Conservation (phyloP, 2,329 filamentous ascomycete species). For the Calycina herbarum region DNA sequence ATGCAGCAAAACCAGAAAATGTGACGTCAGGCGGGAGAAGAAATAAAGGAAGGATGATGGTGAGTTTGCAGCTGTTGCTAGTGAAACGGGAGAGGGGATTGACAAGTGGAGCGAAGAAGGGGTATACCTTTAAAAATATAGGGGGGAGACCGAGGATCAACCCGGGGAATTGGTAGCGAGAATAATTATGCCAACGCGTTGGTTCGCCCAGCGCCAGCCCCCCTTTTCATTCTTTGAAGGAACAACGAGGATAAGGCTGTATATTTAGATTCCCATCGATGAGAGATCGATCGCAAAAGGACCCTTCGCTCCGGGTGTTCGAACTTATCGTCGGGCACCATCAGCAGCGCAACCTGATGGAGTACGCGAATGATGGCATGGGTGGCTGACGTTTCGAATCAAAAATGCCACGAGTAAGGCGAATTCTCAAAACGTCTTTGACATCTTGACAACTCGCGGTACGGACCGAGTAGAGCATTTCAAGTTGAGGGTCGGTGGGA, state of each 20-base stretch:
- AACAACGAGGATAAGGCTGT: conserved; percentile 1
- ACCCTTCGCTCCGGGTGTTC: not conserved
- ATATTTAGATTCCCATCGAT: not conserved
- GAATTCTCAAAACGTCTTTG: not conserved
- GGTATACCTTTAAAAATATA: not conserved
- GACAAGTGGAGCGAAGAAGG: not conserved
- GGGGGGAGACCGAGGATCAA: not conserved
- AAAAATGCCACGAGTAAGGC: not conserved
- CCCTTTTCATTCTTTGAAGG: not conserved
- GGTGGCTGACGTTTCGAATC: not conserved
- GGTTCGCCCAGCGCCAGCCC: not conserved
- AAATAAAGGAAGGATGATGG: not conserved
- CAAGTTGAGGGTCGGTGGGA: not conserved
- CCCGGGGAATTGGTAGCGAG: not conserved
- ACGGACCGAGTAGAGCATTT: not conserved
- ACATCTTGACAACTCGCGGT: not conserved
- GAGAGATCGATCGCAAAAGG: not conserved
- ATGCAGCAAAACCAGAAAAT: not conserved
- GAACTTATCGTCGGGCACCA: not conserved
- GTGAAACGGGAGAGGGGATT: not conserved
- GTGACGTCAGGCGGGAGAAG: not conserved
- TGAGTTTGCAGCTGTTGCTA: not conserved
- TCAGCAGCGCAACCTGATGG: not conserved
- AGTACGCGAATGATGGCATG: not conserved
- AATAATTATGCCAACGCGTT: conserved; percentile 4